These are phyloP conservation scores for Acrocalymma vagum DNA, from an alignment of 2,329 filamentous ascomycete genomes.

Conservation along the genomic window DNA sequence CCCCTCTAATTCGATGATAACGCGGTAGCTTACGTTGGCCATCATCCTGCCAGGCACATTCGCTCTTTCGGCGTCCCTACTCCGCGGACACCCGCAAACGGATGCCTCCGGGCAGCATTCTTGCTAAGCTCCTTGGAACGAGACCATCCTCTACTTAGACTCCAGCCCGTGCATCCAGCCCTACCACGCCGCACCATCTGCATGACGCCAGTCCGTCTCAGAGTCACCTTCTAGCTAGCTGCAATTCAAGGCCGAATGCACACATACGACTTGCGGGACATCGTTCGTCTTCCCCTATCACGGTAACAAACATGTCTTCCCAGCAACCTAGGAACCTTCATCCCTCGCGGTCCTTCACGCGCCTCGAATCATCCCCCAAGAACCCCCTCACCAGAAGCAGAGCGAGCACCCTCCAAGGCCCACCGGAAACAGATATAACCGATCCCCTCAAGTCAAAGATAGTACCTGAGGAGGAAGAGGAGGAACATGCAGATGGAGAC, in stretches of 20 bases:
- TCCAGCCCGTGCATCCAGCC: slow-evolving; percentile 17
- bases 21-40: no score
- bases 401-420: slow-evolving; percentile 57
- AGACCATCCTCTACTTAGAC: slow-evolving; percentile 5
- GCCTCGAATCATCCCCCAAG: slow-evolving; percentile 51
- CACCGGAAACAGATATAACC: slow-evolving; percentile 52
- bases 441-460: slow-evolving; percentile 51
- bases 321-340: slow-evolving; percentile 48
- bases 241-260: slow-evolving; percentile 35
- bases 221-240: no score
- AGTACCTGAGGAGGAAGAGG: slow-evolving; percentile 44
- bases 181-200: slow-evolving; percentile 26
- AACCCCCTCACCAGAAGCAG: slow-evolving; percentile 50
- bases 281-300: no score
- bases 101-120: slow-evolving; percentile 1
- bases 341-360: slow-evolving; percentile 58
- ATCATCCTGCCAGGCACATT: no score
- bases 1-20: no score
- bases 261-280: slow-evolving; percentile 29
- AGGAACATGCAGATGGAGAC: slow-evolving; percentile 40
- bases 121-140: slow-evolving; percentile 1
- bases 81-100: no score
- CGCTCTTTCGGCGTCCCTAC: no score
- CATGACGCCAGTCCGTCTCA: no score
- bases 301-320: slow-evolving; percentile 34